Evolutionary conservation across 768 basidiomycete species (phyloP).

Genomic region (Strobilomyces confusus): DNA sequence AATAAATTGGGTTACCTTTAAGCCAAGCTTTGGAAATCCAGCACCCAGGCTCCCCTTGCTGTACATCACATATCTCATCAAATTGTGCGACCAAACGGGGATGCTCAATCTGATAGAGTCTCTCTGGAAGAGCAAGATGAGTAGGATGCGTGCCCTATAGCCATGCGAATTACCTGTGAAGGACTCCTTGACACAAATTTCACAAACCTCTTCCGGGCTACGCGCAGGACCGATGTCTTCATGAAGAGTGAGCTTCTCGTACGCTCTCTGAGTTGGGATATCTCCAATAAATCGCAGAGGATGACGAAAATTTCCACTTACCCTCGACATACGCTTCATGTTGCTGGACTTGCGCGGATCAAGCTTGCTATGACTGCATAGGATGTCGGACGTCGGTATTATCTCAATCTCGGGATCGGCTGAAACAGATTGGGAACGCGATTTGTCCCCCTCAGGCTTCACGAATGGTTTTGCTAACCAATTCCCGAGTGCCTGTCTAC

Average conservation of each 20-base stretch:
- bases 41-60: constrained; percentile 43
- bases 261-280: constrained; percentile 17
- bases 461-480: constrained; percentile 49
- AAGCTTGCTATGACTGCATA: constrained; percentile 59
- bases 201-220: constrained; percentile 53
- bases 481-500: constrained; percentile 52
- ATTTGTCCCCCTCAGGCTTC: constrained; percentile 20
- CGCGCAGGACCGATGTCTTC: constrained; percentile 51
- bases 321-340: constrained; percentile 68
- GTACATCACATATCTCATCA: constrained; percentile 46
- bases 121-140: constrained; percentile 42
- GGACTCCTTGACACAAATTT: constrained; percentile 48
- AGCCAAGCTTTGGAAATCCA: constrained; percentile 83
- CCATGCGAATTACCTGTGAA: constrained; percentile 50
- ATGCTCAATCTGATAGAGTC: constrained; percentile 65
- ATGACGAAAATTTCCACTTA: constrained; percentile 24
- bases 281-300: background rate
- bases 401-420: constrained; percentile 21
- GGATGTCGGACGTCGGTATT: constrained; percentile 41
- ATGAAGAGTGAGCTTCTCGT: constrained; percentile 26
- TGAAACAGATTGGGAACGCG: constrained; percentile 14
- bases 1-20: constrained; percentile 46
- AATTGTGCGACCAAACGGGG: constrained; percentile 56
- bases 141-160: background rate
- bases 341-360: constrained; percentile 54